Evolutionary conservation across 2,329 filamentous ascomycete species (phyloP).

Genomic region (Penicillium sp.): DNA sequence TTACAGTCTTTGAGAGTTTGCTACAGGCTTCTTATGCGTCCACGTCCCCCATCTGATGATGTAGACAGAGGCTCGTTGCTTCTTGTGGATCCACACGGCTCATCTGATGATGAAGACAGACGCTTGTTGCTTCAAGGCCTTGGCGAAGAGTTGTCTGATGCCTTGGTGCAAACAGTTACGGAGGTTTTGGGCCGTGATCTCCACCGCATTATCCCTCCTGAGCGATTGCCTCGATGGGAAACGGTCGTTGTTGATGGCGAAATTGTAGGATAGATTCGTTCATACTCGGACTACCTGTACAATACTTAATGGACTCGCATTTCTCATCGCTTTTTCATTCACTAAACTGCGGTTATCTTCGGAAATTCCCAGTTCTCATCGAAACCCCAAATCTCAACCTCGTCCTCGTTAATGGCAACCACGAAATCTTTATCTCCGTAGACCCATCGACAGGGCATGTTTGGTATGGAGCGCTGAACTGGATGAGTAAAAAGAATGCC

Average conservation of each 20-base stretch:
- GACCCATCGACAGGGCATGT: not conserved
- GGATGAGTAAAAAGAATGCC: not conserved
- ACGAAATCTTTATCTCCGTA: conserved; percentile 3
- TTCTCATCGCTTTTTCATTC: not conserved
- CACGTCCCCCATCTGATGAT: no score
- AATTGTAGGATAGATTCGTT: not conserved
- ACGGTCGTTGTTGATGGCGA: not conserved
- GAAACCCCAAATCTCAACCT: conserved; percentile 1
- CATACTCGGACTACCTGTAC: not conserved
- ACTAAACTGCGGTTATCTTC: not conserved
- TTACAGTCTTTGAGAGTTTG: not conserved
- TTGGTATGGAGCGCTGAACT: not conserved
- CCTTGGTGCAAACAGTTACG: not conserved
- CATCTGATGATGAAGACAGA: not conserved
- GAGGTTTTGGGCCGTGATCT: not conserved
- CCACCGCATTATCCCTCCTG: not conserved
- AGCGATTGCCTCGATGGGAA: not conserved
- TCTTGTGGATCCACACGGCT: not conserved
- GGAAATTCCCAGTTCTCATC: not conserved
- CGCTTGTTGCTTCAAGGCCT: not conserved
- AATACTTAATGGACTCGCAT: not conserved
- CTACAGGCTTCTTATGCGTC: not conserved
- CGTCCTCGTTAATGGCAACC: not conserved
- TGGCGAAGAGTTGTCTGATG: not conserved
- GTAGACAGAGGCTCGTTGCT: no score